These are phyloP conservation scores for Acanthamoeba lugdunensis DNA, from an alignment of 208 protist genomes.

Conservation along the genomic window DNA sequence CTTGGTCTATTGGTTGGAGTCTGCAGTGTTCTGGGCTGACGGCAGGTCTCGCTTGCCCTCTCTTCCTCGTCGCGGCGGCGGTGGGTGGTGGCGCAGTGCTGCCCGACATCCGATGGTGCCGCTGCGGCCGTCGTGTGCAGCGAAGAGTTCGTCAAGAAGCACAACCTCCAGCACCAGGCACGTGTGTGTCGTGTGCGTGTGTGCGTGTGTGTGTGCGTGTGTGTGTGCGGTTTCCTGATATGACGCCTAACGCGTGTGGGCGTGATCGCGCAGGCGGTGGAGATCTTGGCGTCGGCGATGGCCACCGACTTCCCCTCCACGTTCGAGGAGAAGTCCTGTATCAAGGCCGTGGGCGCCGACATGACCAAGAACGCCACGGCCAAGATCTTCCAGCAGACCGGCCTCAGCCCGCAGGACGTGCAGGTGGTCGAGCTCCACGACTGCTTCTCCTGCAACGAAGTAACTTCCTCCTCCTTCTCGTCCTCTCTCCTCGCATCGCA, in stretches of 20 bases:
- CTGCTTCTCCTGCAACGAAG: constrained; percentile 83
- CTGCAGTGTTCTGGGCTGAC: no score
- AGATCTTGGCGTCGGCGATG: constrained; percentile 74
- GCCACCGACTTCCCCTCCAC: constrained; percentile 72
- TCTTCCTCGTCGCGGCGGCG: no score
- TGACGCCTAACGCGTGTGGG: not conserved
- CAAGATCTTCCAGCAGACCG: constrained; percentile 63
- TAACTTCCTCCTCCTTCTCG: no score
- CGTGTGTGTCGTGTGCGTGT: not conserved
- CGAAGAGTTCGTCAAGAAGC: constrained; percentile 81
- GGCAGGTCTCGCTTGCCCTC: no score
- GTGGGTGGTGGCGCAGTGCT: constrained; percentile 53
- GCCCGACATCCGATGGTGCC: constrained; percentile 80
- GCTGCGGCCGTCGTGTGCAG: constrained; percentile 75
- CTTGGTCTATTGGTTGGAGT: not conserved
- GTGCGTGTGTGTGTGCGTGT: no score
- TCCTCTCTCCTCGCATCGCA: no score
- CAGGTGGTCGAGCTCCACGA: constrained; percentile 83
- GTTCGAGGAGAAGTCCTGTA: constrained; percentile 73
- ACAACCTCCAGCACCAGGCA: constrained; percentile 72
- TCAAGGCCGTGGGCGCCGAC: constrained; percentile 77
- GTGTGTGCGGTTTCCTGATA: no score
- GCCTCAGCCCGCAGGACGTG: constrained; percentile 75
- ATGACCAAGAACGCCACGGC: constrained; percentile 74
- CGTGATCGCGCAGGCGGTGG: constrained; percentile 69